Conservation (phyloP, 768 basidiomycete species). For the Lactarius pseudohatsudake region DNA sequence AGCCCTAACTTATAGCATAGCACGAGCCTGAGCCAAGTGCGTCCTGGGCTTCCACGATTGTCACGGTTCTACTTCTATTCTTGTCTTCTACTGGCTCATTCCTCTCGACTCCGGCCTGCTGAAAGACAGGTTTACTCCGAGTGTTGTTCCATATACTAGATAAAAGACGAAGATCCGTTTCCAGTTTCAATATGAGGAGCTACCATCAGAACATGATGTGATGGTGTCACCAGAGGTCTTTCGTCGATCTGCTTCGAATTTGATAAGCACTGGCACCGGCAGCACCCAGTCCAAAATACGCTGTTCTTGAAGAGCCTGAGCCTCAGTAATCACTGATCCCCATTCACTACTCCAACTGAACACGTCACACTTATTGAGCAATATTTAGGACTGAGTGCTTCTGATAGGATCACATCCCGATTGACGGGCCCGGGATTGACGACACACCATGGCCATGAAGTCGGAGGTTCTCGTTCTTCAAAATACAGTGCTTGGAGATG, state of each 20-base stretch:
- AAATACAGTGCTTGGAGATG: background rate
- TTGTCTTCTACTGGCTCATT: background rate
- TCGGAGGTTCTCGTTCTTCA: background rate
- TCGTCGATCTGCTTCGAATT: background rate
- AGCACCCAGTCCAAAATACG: background rate
- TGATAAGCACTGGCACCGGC: background rate
- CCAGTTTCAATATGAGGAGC: background rate
- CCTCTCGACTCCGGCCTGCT: background rate
- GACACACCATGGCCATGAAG: background rate
- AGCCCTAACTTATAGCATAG: too few species aligned
- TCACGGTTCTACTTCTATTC: background rate
- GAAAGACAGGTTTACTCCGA: background rate
- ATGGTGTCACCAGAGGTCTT: background rate
- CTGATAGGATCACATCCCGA: background rate
- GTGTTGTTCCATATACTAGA: background rate
- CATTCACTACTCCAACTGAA: background rate
- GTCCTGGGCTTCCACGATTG: too few species aligned
- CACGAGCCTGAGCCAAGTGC: too few species aligned
- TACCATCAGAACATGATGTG: background rate
- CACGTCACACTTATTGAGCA: background rate
- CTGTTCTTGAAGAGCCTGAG: background rate
- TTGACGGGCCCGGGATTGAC: background rate
- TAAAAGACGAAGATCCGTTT: background rate
- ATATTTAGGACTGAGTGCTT: background rate
- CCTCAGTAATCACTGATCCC: background rate